Evolutionary conservation across 164 flowering plant species (phyloP), one percentile per base, ranked within the genome.

Genomic region (Berberis vulgaris): DNA sequence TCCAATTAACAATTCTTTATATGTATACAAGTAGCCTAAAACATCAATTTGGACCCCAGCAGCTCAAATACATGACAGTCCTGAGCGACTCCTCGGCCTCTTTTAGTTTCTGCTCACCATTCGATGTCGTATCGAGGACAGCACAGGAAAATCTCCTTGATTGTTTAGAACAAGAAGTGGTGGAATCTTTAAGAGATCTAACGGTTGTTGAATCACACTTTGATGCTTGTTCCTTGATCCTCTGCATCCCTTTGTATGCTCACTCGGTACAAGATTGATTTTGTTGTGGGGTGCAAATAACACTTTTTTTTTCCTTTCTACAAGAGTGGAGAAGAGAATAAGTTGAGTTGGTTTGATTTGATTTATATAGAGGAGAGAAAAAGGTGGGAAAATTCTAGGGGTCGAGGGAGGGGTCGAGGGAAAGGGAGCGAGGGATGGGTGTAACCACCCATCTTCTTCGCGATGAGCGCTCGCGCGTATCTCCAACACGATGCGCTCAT

Each of bases 31-130:
- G 26, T 3, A 2, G 1, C 12, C 1, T 1, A 42, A 50, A 2
- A 6, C 3, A 8, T 82, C 56, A 85, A 65, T 69, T 79, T 41
- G 84, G 87, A 63, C 80, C 87, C 87, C 87, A 86, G 41, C 82
- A 82, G 71, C 86, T 83, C 83, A 86, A 69, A 64, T 61, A 86
- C 91, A 86, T 80, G 67, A 85, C 83, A 0, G 78, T 82, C 69
- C 87, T 58, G 1, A 85, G 75, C 61, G 87, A 80, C 63, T 83
- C 91, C 68, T 81, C 86, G 0, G 82, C 76, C 65, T 67, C 80
- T 61, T 62, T 77, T 3, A 69, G 12, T 75, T 66, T 78, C 54
- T 75, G 62, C 6, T 62, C 65, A 1, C 45, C 40, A 6, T 7
- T 7, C 1, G 66, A 47, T 13, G 80, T 62, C 26, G 76, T 80